Conservation (phyloP, 2,329 filamentous ascomycete species). For the Trichoderma sp. region DNA sequence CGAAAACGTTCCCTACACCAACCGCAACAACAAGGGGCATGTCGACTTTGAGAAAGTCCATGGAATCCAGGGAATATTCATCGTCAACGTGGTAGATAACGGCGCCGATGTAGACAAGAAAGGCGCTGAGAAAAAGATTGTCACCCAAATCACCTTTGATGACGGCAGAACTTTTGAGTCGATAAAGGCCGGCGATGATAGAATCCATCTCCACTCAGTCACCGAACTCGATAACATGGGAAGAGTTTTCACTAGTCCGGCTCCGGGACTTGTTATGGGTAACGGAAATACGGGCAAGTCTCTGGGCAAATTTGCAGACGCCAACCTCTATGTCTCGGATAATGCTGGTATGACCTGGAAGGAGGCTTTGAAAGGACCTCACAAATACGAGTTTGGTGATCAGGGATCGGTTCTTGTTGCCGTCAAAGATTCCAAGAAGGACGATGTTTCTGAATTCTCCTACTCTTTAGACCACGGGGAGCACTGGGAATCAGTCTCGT, state of each 20-base stretch:
- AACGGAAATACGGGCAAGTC: conserved; percentile 84
- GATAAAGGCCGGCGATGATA: conserved; percentile 68
- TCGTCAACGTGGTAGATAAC: conserved; percentile 90
- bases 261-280: conserved; percentile 91
- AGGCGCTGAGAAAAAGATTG: conserved; percentile 65
- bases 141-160: conserved; percentile 89
- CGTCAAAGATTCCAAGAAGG: conserved; percentile 70
- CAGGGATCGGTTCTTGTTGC: conserved; percentile 88
- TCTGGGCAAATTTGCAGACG: conserved; percentile 71
- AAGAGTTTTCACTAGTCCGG: conserved; percentile 88
- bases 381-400: conserved; percentile 96
- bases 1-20: conserved; percentile 88
- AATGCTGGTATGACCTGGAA: conserved; percentile 88
- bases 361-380: conserved; percentile 73
- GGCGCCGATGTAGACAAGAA: conserved; percentile 70
- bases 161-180: conserved; percentile 85
- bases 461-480: conserved; percentile 93
- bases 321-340: conserved; percentile 85
- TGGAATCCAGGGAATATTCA: conserved; percentile 86
- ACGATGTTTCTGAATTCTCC: conserved; percentile 60
- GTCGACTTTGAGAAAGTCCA: conserved; percentile 96
- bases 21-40: conserved; percentile 72
- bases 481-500: conserved; percentile 72
- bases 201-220: conserved; percentile 88
- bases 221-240: conserved; percentile 83